Base-by-base conservation (phyloP, 352 stramenopile species). In the Globisporangium paddicum region DNA sequence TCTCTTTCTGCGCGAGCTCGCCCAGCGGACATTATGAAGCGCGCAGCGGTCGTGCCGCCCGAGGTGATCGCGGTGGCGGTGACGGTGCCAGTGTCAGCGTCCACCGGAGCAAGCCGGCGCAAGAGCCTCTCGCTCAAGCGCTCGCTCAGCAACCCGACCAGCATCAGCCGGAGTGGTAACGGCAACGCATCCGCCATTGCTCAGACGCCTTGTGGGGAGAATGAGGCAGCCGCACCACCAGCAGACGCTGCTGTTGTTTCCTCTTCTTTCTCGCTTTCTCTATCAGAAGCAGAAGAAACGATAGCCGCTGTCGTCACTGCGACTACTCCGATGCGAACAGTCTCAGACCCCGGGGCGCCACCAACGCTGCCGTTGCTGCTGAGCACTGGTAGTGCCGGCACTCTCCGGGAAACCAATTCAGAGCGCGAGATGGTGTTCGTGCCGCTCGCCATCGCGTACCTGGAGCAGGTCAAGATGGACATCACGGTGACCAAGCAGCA, bases 401-500 rank as follows among this genome's bases (percentile, higher is more conserved):
- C 57, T 30, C 50, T 62, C 19, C 50, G 66, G 14, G 45, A 57
- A 11, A 72, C 55, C 41, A 64, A 72, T 41, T 68, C 66, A 38
- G 66, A 81, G 10, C 18, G 55, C 8, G 70, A 75, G 14, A 53
- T 59, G 4, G 25, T 67, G 11, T 60, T 73, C 19, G 62, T 82
- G 47, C 75, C 78, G 0, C 38, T 69, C 7, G 68, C 75, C 10
- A 56, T 87, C 34, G 72, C 73, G 28, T 80, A 78, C 64, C 44
- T 50, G 44, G 44, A 50, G 21, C 44, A 79, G 38, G 72, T 87
- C 55, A 57, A 61, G 14, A 53, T 83, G 11, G 65, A 81, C 28
- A 57, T 90, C 44, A 68, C 53, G 14, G 66, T 82, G 19, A 71
- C 69, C 18, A 82, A 84, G 55, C 71, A 82, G 16, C 69, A 77